Base-by-base conservation (phyloP, 2,329 filamentous ascomycete species). In the Botrytis elliptica region DNA sequence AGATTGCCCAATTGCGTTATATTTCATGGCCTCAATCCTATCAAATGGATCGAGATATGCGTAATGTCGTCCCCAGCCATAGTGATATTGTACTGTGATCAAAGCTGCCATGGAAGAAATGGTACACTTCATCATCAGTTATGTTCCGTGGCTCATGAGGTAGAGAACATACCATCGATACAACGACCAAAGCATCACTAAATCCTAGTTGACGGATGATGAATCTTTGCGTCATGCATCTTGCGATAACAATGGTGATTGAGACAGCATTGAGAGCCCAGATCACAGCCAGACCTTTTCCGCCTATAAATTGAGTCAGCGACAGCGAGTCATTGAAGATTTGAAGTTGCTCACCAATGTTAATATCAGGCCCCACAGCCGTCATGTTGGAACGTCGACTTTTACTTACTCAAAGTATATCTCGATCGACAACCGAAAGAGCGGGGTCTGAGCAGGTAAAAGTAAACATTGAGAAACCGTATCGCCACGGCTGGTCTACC, bases 21-120 rank as follows among this genome's bases (percentile, higher is more conserved):
- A 77, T 57, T 75, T 74, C 29, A 75, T 33, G 0, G 75, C 74
- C n/a, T 74, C 29, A 10, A 74, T 63, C 62, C 62, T 72, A 29
- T 76, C 36, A 12, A 66, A 18, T 4, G 63, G 40, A n/a, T 57
- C 55, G 16, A 78, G 66, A 57, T 75, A 77, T 49, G 69, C 72
- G 52, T 73, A 76, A 64, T 75, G 76, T 33, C 75, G 44, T 9
- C 77, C 77, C 36, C 75, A 71, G 6, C 76, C 77, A 64, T 76
- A 76, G 63, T 75, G 74, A 68, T 75, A 71, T 57, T 74, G 73
- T 1, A 74, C 71, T 18, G 74, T 70, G 18, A 73, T 55, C 60
- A 73, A 60, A 44, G 52, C 42, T 49, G 60, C 68, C 72, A 74
- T 74, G 3, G 68, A 66, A 49, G 62, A 36, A 46, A 71, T 67